These are phyloP conservation scores for Letharia columbiana DNA, from an alignment of 495 filamentous ascomycete species.

Conservation along the genomic window DNA sequence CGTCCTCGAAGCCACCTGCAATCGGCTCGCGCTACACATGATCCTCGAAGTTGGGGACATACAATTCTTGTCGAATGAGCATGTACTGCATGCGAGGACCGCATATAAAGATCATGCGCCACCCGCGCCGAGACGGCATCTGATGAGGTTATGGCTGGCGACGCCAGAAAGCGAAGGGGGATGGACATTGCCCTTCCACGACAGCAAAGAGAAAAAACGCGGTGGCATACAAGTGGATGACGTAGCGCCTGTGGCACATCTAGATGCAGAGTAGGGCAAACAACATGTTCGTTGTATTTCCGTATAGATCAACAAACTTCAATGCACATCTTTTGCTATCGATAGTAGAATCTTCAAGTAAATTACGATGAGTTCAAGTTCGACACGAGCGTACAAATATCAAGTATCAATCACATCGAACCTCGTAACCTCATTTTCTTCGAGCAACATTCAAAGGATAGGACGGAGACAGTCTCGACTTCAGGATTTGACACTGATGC, in stretches of 20 bases:
- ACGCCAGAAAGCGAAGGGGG: constrained; percentile 75
- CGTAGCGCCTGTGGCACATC: constrained; percentile 48
- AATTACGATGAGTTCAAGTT: too few species aligned
- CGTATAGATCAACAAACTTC: background rate
- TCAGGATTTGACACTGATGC: too few species aligned
- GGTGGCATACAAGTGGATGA: constrained; percentile 84
- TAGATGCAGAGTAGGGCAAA: constrained; percentile 19
- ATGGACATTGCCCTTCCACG: constrained; percentile 75
- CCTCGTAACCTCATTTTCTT: too few species aligned
- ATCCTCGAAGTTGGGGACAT: constrained; percentile 71
- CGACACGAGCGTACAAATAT: too few species aligned
- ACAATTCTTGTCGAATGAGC: constrained; percentile 63
- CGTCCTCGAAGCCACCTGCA: constrained; percentile 59
- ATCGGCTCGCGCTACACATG: constrained; percentile 62
- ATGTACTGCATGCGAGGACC: constrained; percentile 62
- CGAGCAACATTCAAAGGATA: too few species aligned
- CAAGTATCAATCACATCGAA: too few species aligned
- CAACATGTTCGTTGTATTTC: background rate
- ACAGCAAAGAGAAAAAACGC: constrained; percentile 72
- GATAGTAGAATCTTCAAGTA: too few species aligned
- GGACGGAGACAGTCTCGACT: too few species aligned
- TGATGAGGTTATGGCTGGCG: constrained; percentile 81
- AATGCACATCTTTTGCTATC: too few species aligned
- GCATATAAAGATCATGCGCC: constrained; percentile 58
- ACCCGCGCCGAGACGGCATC: constrained; percentile 54